phyloP scores from a whole-genome alignment of 768 basidiomycete species.

The Suillus paluster region DNA sequence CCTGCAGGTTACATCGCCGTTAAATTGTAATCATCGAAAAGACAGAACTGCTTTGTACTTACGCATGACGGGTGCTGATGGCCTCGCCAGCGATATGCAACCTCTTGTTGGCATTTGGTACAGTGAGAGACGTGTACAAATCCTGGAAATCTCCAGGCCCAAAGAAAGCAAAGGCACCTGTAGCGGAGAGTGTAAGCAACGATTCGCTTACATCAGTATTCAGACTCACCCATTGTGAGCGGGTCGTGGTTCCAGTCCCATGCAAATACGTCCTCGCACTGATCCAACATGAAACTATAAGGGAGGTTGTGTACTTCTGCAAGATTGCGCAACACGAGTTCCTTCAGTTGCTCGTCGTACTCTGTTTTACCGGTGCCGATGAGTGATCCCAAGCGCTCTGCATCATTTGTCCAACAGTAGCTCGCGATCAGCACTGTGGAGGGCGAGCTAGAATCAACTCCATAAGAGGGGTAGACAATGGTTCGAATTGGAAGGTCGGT shows the following conservation, averaged over 20 bases:
- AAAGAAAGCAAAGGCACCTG: slow-evolving; percentile 46
- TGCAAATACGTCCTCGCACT: slow-evolving; percentile 28
- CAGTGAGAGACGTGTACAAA: slow-evolving; percentile 35
- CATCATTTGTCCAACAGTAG: slow-evolving; percentile 46
- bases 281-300: slow-evolving; percentile 22
- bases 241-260: slow-evolving; percentile 41
- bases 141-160: slow-evolving; percentile 43
- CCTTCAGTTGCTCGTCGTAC: slow-evolving; percentile 22
- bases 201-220: background rate
- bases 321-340: slow-evolving; percentile 27
- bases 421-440: slow-evolving; percentile 43
- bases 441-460: slow-evolving; percentile 21
- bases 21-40: background rate
- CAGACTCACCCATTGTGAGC: slow-evolving; percentile 38
- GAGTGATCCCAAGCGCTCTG: slow-evolving; percentile 40
- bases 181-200: background rate
- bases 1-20: slow-evolving; percentile 13
- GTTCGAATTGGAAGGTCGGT: slow-evolving; percentile 46
- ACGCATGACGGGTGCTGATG: slow-evolving; percentile 41
- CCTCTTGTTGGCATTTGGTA: slow-evolving; percentile 32
- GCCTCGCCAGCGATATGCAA: slow-evolving; percentile 44
- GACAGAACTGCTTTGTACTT: background rate
- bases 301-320: slow-evolving; percentile 21
- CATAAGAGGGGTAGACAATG: slow-evolving; percentile 49
- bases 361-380: slow-evolving; percentile 15